A percentile compares a stretch with the other conserved stretches of the same genome.
These are phyloP conservation scores for Lentinula sp. DNA, from an alignment of 768 basidiomycete genomes.

Conservation along the genomic window DNA sequence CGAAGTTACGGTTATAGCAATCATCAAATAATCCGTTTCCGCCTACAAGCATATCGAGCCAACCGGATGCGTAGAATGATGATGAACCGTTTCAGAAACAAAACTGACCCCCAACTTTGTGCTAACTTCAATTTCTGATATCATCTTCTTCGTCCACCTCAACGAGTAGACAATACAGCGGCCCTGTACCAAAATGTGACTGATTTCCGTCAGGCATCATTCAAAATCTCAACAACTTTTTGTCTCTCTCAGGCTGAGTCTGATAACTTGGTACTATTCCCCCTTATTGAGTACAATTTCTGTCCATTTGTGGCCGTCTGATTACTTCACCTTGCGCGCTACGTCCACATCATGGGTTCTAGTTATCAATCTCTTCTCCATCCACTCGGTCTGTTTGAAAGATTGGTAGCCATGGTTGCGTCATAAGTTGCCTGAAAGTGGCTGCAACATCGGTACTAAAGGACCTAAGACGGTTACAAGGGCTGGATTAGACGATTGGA, in stretches of 20 bases:
- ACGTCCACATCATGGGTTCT: neutral
- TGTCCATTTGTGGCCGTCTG: neutral
- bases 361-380: conserved; percentile 15
- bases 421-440: conserved; percentile 42
- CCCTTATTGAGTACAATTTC: neutral
- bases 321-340: neutral
- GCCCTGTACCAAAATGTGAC: conserved; percentile 30
- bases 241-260: neutral
- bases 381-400: conserved; percentile 23
- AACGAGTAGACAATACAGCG: conserved; percentile 29
- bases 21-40: conserved; percentile 26
- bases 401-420: conserved; percentile 37
- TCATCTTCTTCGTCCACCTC: conserved; percentile 35
- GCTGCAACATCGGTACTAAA: conserved; percentile 26
- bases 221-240: conserved; percentile 20
- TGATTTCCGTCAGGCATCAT: conserved; percentile 32
- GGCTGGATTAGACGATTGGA: conserved; percentile 38
- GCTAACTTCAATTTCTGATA: conserved; percentile 23
- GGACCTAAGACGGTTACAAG: conserved; percentile 29
- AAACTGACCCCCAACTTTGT: conserved; percentile 26
- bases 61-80: no score
- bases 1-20: conserved; percentile 32
- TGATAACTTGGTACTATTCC: neutral
- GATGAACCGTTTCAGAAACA: neutral
- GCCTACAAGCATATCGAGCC: conserved; percentile 6